Evolutionary conservation across 1,284 basidiomycete species (phyloP).

Genomic region (Afroboletus lepidellus): DNA sequence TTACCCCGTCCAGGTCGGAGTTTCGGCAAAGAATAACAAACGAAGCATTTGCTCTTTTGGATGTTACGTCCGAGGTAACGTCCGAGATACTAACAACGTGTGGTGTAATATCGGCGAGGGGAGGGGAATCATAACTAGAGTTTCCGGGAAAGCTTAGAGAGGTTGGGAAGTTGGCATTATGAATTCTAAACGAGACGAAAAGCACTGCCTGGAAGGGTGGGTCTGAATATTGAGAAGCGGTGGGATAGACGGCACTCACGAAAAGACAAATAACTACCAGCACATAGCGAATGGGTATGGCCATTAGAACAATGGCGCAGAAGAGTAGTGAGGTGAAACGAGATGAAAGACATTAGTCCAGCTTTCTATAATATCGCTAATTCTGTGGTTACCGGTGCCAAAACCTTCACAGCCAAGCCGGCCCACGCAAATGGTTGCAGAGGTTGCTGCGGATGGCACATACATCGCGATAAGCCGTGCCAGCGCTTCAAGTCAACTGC

Average conservation of each 20-base stretch:
- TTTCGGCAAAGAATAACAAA: slow-evolving; percentile 35
- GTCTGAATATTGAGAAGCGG: not conserved
- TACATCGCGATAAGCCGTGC: not conserved
- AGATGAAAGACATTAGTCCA: not conserved
- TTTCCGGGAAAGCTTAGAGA: not conserved
- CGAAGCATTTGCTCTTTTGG: slow-evolving; percentile 30
- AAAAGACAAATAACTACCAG: slow-evolving; percentile 18
- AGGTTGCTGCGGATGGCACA: slow-evolving; percentile 7
- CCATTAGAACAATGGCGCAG: slow-evolving; percentile 12
- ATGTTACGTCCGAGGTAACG: not conserved
- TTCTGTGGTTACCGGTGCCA: not conserved
- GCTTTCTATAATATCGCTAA: slow-evolving; percentile 11
- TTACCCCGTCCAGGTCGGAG: slow-evolving; percentile 50
- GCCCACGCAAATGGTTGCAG: not conserved
- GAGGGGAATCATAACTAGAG: not conserved
- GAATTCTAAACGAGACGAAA: slow-evolving; percentile 11
- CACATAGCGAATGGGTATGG: slow-evolving; percentile 23
- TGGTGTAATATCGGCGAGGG: not conserved
- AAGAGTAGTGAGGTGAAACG: not conserved
- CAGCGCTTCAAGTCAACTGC: not conserved
- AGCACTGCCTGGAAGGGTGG: slow-evolving; percentile 10
- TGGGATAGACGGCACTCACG: slow-evolving; percentile 16
- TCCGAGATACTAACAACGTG: not conserved
- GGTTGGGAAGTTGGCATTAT: not conserved
- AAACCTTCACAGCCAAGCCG: not conserved